Evolutionary conservation across 345 rosid species (phyloP), one percentile per base, ranked within the genome.

Genomic region (Boechera retrofracta): DNA sequence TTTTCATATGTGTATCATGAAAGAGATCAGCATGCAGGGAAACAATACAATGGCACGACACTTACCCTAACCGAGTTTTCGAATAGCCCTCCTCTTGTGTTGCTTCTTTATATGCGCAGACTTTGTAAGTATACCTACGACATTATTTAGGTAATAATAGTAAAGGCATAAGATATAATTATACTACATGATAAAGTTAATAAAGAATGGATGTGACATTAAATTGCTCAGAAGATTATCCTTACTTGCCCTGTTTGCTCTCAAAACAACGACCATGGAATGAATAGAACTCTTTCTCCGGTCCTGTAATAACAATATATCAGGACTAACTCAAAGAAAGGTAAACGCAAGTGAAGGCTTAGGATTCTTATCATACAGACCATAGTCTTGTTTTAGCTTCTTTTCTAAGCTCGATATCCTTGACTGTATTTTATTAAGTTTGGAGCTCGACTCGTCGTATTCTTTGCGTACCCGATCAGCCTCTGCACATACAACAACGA

Each of bases 161-260:
- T 32, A 65, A 42, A 38, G 9, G 28, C 13, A 21, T 33, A 67
- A 32, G 64, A 62, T 41, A 6, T 51, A 3, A 15, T 0, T 52
- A 73, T 33, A 32, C 44, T 51, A 7, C 36, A 9, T 55, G 12
- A 61, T 26, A 44, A 7, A 39, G 55, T 2, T 41, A 66, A 32
- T 9, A 66, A 24, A 32, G 64, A 59, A 61, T 67, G 47, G 24
- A 54, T 35, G 32, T n/a, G 61, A 45, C 48, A 28, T 3, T 47
- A 15, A 42, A 54, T 15, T 47, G 36, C 65, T 67, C 24, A 21
- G 24, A 42, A 26, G 3, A 38, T 15, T 55, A 18, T 75, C 33
- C 82, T 84, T 80, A 93, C 99, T 93, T 91, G 78, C 91, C 91
- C 81, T 96, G 88, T 80, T 93, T 96, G 87, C 79, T 84, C 84